phyloP scores from a whole-genome alignment of 2,329 filamentous ascomycete species.

The Cordyceps fumosorosea region DNA sequence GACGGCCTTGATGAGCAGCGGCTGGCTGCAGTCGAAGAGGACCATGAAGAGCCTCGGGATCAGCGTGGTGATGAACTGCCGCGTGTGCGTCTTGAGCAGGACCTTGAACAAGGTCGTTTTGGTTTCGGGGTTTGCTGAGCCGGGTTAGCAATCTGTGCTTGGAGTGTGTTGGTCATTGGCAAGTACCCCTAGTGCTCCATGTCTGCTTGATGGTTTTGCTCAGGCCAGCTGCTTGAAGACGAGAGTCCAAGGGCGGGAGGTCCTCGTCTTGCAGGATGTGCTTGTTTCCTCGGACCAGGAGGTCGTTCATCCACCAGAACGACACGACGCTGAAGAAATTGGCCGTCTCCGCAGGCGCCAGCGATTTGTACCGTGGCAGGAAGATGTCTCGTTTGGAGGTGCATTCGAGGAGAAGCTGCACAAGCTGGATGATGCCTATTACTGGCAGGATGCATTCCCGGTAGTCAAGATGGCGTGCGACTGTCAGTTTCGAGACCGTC shows the following conservation, averaged over 20 bases:
- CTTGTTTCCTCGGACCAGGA: slow-evolving; percentile 5
- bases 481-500: background rate
- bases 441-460: background rate
- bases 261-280: slow-evolving; percentile 3
- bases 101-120: background rate
- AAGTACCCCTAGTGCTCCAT: slow-evolving; percentile 2
- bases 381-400: background rate
- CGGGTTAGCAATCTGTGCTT: background rate
- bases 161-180: background rate
- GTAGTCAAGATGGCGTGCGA: background rate
- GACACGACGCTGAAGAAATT: background rate
- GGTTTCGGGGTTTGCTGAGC: background rate
- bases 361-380: background rate
- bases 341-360: slow-evolving; percentile 4
- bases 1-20: slow-evolving; percentile 30
- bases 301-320: slow-evolving; percentile 12
- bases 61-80: slow-evolving; percentile 20
- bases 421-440: background rate
- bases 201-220: background rate
- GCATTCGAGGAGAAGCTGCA: slow-evolving; percentile 5
- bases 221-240: background rate
- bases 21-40: slow-evolving; percentile 34
- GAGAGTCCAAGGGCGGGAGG: slow-evolving; percentile 2
- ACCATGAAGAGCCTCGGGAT: slow-evolving; percentile 31
- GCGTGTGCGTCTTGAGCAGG: background rate